phyloP scores from a whole-genome alignment of 2,329 filamentous ascomycete genomes.

The Lasiodiplodia gonubiensis region DNA sequence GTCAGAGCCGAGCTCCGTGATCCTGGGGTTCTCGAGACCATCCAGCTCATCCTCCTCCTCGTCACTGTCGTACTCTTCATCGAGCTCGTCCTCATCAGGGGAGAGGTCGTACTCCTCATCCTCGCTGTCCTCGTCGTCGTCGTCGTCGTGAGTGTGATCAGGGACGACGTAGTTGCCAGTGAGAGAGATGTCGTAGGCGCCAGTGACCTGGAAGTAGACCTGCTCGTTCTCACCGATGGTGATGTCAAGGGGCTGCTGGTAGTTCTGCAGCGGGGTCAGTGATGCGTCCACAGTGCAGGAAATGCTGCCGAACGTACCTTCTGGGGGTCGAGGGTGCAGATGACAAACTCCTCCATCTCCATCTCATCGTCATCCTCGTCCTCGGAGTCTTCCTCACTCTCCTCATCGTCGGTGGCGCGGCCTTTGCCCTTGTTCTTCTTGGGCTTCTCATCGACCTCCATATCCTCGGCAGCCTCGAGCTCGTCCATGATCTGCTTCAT shows the following conservation, averaged over 20 bases:
- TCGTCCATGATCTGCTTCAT: constrained; percentile 77
- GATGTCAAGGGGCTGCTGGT: constrained; percentile 94
- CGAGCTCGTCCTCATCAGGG: constrained; percentile 78
- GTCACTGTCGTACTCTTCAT: constrained; percentile 53
- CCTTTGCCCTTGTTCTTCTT: constrained; percentile 65
- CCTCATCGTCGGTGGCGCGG: constrained; percentile 69
- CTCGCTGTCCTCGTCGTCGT: constrained; percentile 60
- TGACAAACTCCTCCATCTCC: constrained; percentile 83
- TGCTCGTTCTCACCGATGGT: constrained; percentile 86
- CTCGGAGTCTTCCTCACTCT: constrained; percentile 69
- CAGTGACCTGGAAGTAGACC: constrained; percentile 89
- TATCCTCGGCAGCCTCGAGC: constrained; percentile 73
- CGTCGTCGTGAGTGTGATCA: constrained; percentile 62
- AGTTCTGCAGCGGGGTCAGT: constrained; percentile 66
- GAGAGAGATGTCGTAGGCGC: constrained; percentile 87
- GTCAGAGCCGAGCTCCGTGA: constrained; percentile 82
- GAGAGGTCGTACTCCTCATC: constrained; percentile 80
- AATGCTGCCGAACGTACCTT: constrained; percentile 65
- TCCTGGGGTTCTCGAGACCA: constrained; percentile 75
- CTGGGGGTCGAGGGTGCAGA: constrained; percentile 94
- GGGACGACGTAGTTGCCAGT: constrained; percentile 94
- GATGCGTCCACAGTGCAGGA: not conserved
- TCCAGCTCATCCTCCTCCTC: constrained; percentile 57
- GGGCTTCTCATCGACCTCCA: constrained; percentile 68
- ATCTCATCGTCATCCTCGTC: constrained; percentile 58